These are phyloP conservation scores for Diaporthe sp. DNA, from an alignment of 2,329 filamentous ascomycete genomes.

Conservation along the genomic window DNA sequence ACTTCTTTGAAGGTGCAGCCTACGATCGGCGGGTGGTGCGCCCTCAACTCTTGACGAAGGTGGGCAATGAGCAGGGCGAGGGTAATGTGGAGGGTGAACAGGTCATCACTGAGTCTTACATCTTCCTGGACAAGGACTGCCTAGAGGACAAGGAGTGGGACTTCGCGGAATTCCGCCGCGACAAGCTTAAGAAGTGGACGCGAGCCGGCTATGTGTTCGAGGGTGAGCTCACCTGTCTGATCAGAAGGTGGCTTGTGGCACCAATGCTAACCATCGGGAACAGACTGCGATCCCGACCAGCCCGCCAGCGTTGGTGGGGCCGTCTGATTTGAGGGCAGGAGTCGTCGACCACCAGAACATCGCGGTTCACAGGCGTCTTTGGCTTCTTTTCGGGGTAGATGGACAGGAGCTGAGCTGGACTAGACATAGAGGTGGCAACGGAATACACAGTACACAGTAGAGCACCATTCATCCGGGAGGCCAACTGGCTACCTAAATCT, in stretches of 20 bases:
- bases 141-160: slow-evolving; percentile 88
- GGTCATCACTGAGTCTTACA: slow-evolving; percentile 70
- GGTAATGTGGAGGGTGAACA: slow-evolving; percentile 56
- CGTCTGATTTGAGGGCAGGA: slow-evolving; percentile 11
- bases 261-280: slow-evolving; percentile 1
- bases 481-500: background rate
- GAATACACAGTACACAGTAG: background rate
- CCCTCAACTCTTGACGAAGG: slow-evolving; percentile 60
- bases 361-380: background rate
- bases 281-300: slow-evolving; percentile 38
- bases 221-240: slow-evolving; percentile 42
- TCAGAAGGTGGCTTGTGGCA: background rate
- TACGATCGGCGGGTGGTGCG: slow-evolving; percentile 69
- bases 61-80: slow-evolving; percentile 50
- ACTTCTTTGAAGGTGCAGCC: slow-evolving; percentile 83
- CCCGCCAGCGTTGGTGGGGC: slow-evolving; percentile 35
- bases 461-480: background rate
- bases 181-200: slow-evolving; percentile 72
- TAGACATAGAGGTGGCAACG: slow-evolving; percentile 9
- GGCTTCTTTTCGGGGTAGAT: background rate
- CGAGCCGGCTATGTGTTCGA: slow-evolving; percentile 60
- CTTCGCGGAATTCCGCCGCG: slow-evolving; percentile 81
- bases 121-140: slow-evolving; percentile 61
- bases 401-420: background rate
- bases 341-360: background rate